Evolutionary conservation across 2,329 filamentous ascomycete genomes (phyloP).

Genomic region (Teratosphaeria destructans): DNA sequence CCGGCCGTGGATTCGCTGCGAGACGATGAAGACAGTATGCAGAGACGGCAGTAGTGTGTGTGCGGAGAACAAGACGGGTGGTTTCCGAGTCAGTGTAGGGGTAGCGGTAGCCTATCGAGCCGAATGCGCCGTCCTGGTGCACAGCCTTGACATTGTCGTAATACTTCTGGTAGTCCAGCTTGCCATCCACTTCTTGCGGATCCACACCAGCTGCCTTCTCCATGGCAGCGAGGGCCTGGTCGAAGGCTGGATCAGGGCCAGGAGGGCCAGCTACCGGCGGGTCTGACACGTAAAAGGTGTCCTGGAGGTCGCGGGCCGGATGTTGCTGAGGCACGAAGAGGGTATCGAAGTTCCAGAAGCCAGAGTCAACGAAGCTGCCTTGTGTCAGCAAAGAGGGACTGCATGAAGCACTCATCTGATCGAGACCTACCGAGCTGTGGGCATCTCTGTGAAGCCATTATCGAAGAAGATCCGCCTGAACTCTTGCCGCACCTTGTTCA

Average conservation of each 20-base stretch:
- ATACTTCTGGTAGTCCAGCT: slow-evolving; percentile 67
- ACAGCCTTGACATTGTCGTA: slow-evolving; percentile 80
- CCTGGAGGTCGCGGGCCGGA: slow-evolving; percentile 90
- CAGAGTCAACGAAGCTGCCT: slow-evolving; percentile 72
- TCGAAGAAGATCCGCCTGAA: slow-evolving; percentile 99
- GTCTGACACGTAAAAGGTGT: slow-evolving; percentile 97
- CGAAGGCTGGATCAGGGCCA: slow-evolving; percentile 43
- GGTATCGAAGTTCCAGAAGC: slow-evolving; percentile 98
- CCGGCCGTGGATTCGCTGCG: slow-evolving; percentile 69
- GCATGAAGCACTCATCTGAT: slow-evolving; percentile 17
- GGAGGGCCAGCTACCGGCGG: slow-evolving; percentile 63
- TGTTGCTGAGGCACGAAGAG: slow-evolving; percentile 97
- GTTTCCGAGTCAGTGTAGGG: slow-evolving; percentile 85
- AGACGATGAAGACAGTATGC: slow-evolving; percentile 86
- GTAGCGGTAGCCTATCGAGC: slow-evolving; percentile 92
- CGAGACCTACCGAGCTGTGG: slow-evolving; percentile 57
- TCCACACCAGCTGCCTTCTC: slow-evolving; percentile 31
- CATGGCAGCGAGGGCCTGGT: slow-evolving; percentile 39
- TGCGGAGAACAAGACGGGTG: slow-evolving; percentile 77
- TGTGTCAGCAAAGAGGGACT: slow-evolving; percentile 32
- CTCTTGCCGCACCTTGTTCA: slow-evolving; percentile 92
- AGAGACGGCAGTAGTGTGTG: slow-evolving; percentile 89
- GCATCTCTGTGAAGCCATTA: slow-evolving; percentile 98
- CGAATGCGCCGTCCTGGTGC: slow-evolving; percentile 84
- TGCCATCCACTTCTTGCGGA: slow-evolving; percentile 31